Base-by-base conservation (phyloP, 495 filamentous ascomycete species). In the Aspergillus incahuasiensis region DNA sequence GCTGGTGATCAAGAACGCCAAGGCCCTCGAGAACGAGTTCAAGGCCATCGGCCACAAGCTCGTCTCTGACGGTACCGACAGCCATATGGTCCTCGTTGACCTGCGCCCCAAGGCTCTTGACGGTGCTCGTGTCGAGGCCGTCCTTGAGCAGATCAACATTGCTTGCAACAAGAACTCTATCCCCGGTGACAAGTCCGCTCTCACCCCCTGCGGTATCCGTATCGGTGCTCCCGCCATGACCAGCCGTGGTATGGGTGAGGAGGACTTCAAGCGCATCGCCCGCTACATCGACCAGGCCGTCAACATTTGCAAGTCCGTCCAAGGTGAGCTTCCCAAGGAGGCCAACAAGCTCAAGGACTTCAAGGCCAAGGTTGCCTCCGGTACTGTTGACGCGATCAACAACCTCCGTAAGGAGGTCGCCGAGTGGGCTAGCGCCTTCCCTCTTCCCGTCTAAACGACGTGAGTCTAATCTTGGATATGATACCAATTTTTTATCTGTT, bases 271-370 rank as follows among this genome's bases (percentile, higher is more conserved):
- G 77, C 82, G 86, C 58, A 91, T 99, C 58, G 92, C 87, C 38
- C 67, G 74, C 38, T 97, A 96, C 79, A 95, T 99, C 58, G 90
- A 94, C 65, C 81, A 85, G 65, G 74, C 81, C 70, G 86, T 95
- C 75, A 85, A 82, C 72, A 78, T 95, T 61, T 88, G 86, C 82
- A 89, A 89, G 80, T 80, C 88, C 62, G 79, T 96, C 59, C 94
- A 98, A 79, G 77, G 68, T 47, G 76, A 78, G 56, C 80, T 98
- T 8, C 94, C 95, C 60, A 97, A 96, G 84, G 89, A 92, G 72
- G 90, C 89, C 57, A 98, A 98, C 82, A 96, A 92, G 84, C 88
- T 91, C 65, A 97, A 97, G 85, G 95, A 98, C 80, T 98, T 98
- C 86, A 92, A 91, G 79, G 85, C 86, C 65, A 91, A 90, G 81